Base-by-base conservation (phyloP, 148 eudicot species). In the Vaccinium darrowii region DNA sequence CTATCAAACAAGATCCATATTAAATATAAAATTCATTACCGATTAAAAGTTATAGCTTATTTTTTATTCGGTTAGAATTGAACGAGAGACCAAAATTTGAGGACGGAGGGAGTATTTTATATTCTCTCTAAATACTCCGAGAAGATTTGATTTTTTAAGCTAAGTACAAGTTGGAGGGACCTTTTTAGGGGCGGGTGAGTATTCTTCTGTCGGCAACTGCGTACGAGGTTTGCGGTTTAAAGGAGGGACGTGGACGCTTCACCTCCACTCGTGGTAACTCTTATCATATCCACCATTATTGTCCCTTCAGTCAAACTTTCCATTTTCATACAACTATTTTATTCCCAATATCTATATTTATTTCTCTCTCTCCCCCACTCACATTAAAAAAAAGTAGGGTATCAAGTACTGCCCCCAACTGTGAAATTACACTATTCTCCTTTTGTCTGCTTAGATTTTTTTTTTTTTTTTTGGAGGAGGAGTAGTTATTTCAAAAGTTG, bases 171-270 rank as follows among this genome's bases (percentile, higher is more conserved):
- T 5, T 10, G 65, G 47, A 33, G 65, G 8, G 11, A 1, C 63
- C 6, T 19, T 67, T 49, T 69, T 51, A 9, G 8, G 84, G 65
- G 63, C 4, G 84, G 65, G 63, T 23, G 60, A 9, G 53, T 69
- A 52, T 21, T n/a, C 12, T 82, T n/a, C 23, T 82, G 84, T 82
- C 84, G 78, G 78, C 84, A 82, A 67, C 67, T 50, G 84, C 62
- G 84, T 72, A 82, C 84, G 84, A 82, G 84, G 84, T 82, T 82
- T 51, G 43, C 82, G 27, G 47, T 53, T 65, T 23, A 51, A 25
- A 8, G 27, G 19, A n/a, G 51, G 7, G 78, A 82, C 84, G 84
- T 82, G 84, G 84, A 72, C 47, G 65, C 65, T 73, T 53, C 78
- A 9, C 73, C 50, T 72, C 84, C 84, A 54, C 33, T 82, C 84